These are phyloP conservation scores for Nicotiana attenuata DNA, from an alignment of 257 asterid species.

Conservation along the genomic window DNA sequence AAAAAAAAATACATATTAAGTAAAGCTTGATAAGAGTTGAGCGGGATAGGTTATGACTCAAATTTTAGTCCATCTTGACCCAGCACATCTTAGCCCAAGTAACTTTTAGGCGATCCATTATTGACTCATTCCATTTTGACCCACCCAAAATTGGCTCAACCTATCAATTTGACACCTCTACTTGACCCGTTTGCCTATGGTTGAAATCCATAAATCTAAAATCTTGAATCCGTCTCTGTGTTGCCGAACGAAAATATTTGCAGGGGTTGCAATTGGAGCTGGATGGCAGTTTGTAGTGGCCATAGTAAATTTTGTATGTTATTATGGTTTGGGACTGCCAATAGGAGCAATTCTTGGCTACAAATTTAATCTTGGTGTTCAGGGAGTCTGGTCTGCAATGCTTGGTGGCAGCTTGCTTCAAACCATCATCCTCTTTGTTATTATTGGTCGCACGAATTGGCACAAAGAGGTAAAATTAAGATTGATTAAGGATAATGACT, in stretches of 20 bases:
- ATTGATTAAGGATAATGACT: not conserved
- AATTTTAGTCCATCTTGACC: too few relatives aligned
- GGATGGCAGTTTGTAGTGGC: conserved; percentile 39
- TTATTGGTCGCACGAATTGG: conserved; percentile 28
- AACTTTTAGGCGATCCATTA: too few relatives aligned
- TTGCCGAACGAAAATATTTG: not conserved
- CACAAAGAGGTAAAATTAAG: conserved; percentile 21
- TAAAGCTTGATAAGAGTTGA: too few relatives aligned
- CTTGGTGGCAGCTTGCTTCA: conserved; percentile 32
- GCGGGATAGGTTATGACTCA: too few relatives aligned
- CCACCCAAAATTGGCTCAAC: too few relatives aligned
- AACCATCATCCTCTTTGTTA: conserved; percentile 20
- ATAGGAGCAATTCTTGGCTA: conserved; percentile 34
- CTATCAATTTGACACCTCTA: too few relatives aligned
- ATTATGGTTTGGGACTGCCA: conserved; percentile 34
- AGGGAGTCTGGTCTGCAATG: conserved; percentile 42
- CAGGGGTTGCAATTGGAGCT: conserved; percentile 40
- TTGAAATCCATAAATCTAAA: too few relatives aligned
- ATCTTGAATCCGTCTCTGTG: too few relatives aligned
- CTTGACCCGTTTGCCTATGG: too few relatives aligned
- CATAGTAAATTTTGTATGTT: conserved; percentile 19
- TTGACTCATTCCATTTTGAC: too few relatives aligned
- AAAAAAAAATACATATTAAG: too few relatives aligned
- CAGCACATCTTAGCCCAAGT: too few relatives aligned
- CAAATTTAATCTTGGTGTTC: conserved; percentile 22